Percentiles rank a stretch among this genome's conserved stretches.
phyloP scores from a whole-genome alignment of 345 rosid genomes.

The Noccaea bulbosa region DNA sequence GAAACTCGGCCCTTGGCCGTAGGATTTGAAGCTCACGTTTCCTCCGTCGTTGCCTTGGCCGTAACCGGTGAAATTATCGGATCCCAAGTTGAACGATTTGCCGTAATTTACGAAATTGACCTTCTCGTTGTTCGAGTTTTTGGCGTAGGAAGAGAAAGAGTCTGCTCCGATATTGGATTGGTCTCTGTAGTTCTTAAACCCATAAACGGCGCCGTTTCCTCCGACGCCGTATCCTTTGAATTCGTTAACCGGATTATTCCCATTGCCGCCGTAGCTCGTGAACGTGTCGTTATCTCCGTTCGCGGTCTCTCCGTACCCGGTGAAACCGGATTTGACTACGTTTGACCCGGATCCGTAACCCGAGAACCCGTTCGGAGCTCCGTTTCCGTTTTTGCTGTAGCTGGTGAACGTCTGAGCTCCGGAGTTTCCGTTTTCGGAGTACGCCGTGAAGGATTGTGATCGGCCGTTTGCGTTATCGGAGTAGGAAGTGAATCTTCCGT shows the following conservation, averaged over 20 bases:
- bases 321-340: conserved; percentile 66
- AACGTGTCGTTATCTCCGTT: conserved; percentile 67
- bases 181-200: conserved; percentile 63
- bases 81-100: conserved; percentile 55
- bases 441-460: conserved; percentile 55
- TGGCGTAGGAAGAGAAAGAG: conserved; percentile 64
- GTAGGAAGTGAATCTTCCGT: conserved; percentile 64
- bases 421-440: conserved; percentile 58
- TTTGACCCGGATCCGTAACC: conserved; percentile 68
- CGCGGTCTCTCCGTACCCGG: conserved; percentile 57
- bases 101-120: conserved; percentile 65
- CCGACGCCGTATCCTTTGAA: conserved; percentile 64
- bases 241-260: conserved; percentile 62
- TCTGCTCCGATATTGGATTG: conserved; percentile 65
- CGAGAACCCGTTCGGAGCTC: conserved; percentile 59
- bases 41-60: conserved; percentile 50
- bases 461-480: conserved; percentile 57
- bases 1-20: conserved; percentile 60
- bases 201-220: conserved; percentile 56
- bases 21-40: conserved; percentile 54
- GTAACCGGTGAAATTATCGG: conserved; percentile 60
- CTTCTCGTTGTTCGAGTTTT: conserved; percentile 54
- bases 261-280: conserved; percentile 62
- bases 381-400: conserved; percentile 76
- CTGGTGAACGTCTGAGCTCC: conserved; percentile 63